Evolutionary conservation across 2,329 filamentous ascomycete genomes (phyloP), one percentile per base, ranked within the genome.

Genomic region (Eutypa lata): DNA sequence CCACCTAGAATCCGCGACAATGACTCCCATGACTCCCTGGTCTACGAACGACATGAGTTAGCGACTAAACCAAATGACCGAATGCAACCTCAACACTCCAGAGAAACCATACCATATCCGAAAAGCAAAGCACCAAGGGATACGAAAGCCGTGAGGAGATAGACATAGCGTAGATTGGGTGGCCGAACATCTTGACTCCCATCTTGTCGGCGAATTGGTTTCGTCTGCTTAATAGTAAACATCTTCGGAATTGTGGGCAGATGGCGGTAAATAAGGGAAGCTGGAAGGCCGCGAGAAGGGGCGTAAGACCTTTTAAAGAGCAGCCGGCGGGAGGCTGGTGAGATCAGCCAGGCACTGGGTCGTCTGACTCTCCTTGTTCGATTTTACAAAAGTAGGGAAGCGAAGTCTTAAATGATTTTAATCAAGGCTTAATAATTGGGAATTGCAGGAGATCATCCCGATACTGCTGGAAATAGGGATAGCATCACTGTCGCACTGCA

Each of bases 11-110:
- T 57, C 57, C n/a, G 54, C 57, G 18, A 59, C 57, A 45, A 59
- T 59, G 24, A 59, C 55, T 31, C 57, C 54, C 57, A 55, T 55
- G 24, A 58, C 57, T 4, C 54, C 57, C 45, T 59, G 54, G n/a
- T 59, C 57, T 58, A 16, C 19, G 21, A 22, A 16, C 5, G 7
- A 10, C 13, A 24, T 44, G 5, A 16, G 2, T 7, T 10, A 16
- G 26, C 5, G 10, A 31, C 10, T 16, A 18, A 26, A 11, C 11
- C n/a, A 10, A 18, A 5, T 44, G 18, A 26, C 21, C 4, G 21
- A 16, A 24, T 2, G 21, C 13, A 8, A 31, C 5, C 26, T 31
- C 6, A 22, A 3, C 10, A 35, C 18, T 7, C 47, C 21, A 3
- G 28, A 14, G 28, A 14, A 40, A 16, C 8, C 51, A 48, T 51